Base-by-base conservation (phyloP, 208 protist genomes). In the Acanthamoeba royreba region DNA sequence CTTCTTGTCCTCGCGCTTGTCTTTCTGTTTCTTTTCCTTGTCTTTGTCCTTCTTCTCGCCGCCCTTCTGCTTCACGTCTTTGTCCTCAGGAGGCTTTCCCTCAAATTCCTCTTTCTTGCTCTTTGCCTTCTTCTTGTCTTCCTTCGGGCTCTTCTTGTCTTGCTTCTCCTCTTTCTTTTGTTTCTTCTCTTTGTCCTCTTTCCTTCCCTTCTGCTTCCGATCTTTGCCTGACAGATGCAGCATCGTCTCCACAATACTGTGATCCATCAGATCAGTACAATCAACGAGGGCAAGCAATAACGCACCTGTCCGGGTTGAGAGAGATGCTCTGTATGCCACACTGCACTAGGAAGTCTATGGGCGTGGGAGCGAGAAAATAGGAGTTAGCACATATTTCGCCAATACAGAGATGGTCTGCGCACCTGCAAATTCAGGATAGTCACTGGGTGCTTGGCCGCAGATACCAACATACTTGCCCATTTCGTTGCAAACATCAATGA, bases 351-450 rank as follows among this genome's bases (percentile, higher is more conserved):
- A 93, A 96, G 35, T 95, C 61, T 52, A 31, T 4, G 35, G 22
- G 3, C 28, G 5, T 4, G 66, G 15, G 15, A 77, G n/a, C n/a
- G n/a, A 5, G 22, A 38, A 38, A 38, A 42, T 8, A 8, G 9
- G 8, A 28, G 66, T 77, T 22, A 77, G 33, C 58, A 7, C 58
- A 69, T 69, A 31, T 28, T 9, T 33, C 58, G n/a, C 25, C n/a
- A 33, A 38, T 25, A 13, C 25, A 55, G 9, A 9, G 49, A 55
- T 19, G 49, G 63, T 13, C 19, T 35, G 33, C 15, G 11, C 28
- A 81, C 69, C 69, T 8, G 94, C 93, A 92, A 96, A 92, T 38
- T 96, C 95, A 28, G 95, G 95, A 53, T 93, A 96, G 85, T 96
- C 94, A 46, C 52, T 88, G 19, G 95, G 95, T 40, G 89, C 95